Base-by-base conservation (phyloP, 106 monocot species). In the Dioscorea alata region DNA sequence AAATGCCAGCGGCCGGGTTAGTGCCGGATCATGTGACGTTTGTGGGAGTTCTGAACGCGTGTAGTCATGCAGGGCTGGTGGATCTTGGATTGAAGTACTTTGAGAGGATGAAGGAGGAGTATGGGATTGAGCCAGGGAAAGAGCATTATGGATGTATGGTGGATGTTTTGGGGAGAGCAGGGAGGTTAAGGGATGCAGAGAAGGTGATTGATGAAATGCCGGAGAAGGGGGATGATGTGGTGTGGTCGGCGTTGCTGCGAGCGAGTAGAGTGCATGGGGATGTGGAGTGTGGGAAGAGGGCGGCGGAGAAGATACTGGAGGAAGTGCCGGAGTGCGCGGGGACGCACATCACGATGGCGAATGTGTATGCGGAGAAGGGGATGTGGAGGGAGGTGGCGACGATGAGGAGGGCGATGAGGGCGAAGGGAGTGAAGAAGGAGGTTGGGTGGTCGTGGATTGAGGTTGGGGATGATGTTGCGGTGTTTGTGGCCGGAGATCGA, bases 101-200 rank as follows among this genome's bases (percentile, higher is more conserved):
- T 20, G 33, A 81, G 10, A 64, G 51, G n/a, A 95, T 95, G 94
- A 74, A 58, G 51, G 33, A 61, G 12, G 51, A 48, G 8, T 75
- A 84, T 19, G 67, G 72, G 20, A 48, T 86, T 6, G 72, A 84
- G 51, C 85, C 81, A 8, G 74, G 67, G 66, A 95, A 72, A 81
- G 94, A 95, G 75, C 91, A 95, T 70, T 95, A 83, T 20, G 91
- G 94, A 2, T 95, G 91, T 49, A 53, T 95, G 32, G 88, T 91
- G 68, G 88, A 95, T 53, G 48, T 95, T 53, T 60, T 95, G 14
- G 83, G 81, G 4, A 66, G 83, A 20, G 88, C 91, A 9, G 94
- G 94, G 57, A 67, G 78, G 56, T 24, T 95, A 59, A 52, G 17
- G 52, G 85, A 82, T 35, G 94, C 94, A 0, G 86, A 91, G 70